Evolutionary conservation across 768 basidiomycete genomes (phyloP).

Genomic region (Mycena sanguinolenta): DNA sequence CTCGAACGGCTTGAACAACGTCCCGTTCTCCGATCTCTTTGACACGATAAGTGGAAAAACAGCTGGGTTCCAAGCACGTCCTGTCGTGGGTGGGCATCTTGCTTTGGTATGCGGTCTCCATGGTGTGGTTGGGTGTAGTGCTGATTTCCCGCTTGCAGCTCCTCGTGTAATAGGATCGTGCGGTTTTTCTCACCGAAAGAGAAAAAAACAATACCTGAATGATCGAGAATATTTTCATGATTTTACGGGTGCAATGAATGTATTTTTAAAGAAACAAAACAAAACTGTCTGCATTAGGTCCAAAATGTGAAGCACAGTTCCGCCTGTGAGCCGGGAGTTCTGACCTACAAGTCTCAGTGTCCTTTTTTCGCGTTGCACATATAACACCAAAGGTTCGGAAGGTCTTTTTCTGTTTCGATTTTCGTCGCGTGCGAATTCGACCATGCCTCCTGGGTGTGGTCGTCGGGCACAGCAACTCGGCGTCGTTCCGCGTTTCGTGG

Average conservation of each 20-base stretch:
- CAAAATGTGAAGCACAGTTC: too few relatives aligned
- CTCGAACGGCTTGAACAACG: constrained; percentile 45
- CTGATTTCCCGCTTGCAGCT: constrained; percentile 1
- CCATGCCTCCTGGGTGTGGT: too few relatives aligned
- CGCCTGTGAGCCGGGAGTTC: too few relatives aligned
- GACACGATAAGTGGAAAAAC: constrained; percentile 51
- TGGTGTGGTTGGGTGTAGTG: neutral
- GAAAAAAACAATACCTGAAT: neutral
- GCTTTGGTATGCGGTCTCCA: constrained; percentile 9
- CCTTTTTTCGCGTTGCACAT: too few relatives aligned
- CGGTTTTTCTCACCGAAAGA: neutral
- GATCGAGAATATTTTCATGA: neutral
- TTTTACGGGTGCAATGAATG: neutral
- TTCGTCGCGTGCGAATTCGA: too few relatives aligned
- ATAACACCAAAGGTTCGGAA: too few relatives aligned
- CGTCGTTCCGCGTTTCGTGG: too few relatives aligned
- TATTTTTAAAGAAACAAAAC: neutral
- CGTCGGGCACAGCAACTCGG: too few relatives aligned
- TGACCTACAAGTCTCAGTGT: too few relatives aligned
- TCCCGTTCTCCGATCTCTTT: constrained; percentile 56
- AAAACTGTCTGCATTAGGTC: too few relatives aligned
- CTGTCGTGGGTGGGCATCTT: constrained; percentile 57
- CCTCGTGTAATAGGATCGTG: neutral
- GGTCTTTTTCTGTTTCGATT: too few relatives aligned
- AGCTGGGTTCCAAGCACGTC: constrained; percentile 55